Base-by-base conservation (phyloP, 345 rosid species). In the Eucalyptus sp. region DNA sequence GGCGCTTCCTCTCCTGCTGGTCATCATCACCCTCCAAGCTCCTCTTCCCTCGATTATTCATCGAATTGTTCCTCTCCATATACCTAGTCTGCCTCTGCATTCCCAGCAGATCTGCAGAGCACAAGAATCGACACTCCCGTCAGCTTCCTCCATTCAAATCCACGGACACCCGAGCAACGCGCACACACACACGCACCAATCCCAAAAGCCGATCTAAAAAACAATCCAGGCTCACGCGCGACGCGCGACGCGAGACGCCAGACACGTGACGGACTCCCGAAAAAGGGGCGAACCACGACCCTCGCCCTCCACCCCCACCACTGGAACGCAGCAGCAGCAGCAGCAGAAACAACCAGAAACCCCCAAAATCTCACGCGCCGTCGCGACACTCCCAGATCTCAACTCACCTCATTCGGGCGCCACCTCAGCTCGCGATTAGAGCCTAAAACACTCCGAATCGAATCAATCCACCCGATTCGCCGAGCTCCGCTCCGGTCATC, bases 31-130 rank as follows among this genome's bases (percentile, higher is more conserved):
- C 92, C 86, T 92, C 95, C 86, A 92, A 89, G 88, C 90, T 89
- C 90, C 96, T 92, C 88, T 95, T 95, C 48, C 95, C 95, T 91
- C 96, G 91, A 88, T 91, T 92, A 87, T 91, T 91, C 94, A 95
- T 94, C 88, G 95, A 92, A 87, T 93, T 93, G 62, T 93, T 92
- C 87, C 96, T 92, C 90, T 93, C 95, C 94, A 93, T 92, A 41
- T 92, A 95, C 93, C 95, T 94, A 15, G 96, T 92, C n/a, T 92
- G 95, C 92, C 93, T 94, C 88, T 92, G 89, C 89, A 88, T 90
- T 89, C 50, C 88, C 87, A 49, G 44, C 58, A 25, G 24, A 90
- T 56, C 87, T 62, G 22, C 66, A 50, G 13, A 88, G 31, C 52
- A 88, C 56, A 14, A 62, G 81, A 87, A 87, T 48, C 86, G 64